Base-by-base conservation (phyloP, 2,329 filamentous ascomycete species). In the Dryadomyces sulphureus region DNA sequence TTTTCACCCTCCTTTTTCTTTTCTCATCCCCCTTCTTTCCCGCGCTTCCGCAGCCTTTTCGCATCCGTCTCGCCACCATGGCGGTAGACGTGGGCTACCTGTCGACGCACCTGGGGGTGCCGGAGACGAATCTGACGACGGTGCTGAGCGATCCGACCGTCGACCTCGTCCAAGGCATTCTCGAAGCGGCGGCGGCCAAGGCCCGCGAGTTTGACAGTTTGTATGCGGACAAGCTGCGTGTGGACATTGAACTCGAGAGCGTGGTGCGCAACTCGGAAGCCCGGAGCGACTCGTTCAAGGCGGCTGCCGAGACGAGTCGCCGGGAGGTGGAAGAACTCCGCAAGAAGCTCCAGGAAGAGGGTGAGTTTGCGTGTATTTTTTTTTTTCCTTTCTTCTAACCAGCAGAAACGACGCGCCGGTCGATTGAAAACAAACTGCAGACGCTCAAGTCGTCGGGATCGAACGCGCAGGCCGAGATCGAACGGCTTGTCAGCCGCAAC, bases 181-280 rank as follows among this genome's bases (percentile, higher is more conserved):
- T 98, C 36, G 70, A 77, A 51, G 81, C 84, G 22, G 76, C 96
- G 45, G 75, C 81, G 21, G 67, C 69, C 25, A 94, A 92, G 62
- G 87, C 85, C 32, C 84, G 81, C 56, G 87, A 94, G 56, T 81
- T 77, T 56, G 87, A 94, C 59, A 75, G 79, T 35, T 66, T 94
- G 36, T 86, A 82, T 55, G 81, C 90, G 9, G 85, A 94, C 53
- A 96, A 95, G 65, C 73, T 95, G 39, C 81, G 86, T 54, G 69
- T 85, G 40, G 87, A 94, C 56, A 92, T 98, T 39, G 89, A 96
- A 67, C 75, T 96, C 7, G 92, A 98, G 62, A 92, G 87, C 62
- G 83, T 82, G 17, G 81, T 94, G 41, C 81, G 88, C 55, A 84
- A 77, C 53, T 81, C 83, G 49, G 90, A 96, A 59, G 79, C 82